Percentiles rank a stretch among this genome's conserved stretches.
phyloP scores from a whole-genome alignment of 2,329 filamentous ascomycete genomes.

The Colletotrichum costaricense region DNA sequence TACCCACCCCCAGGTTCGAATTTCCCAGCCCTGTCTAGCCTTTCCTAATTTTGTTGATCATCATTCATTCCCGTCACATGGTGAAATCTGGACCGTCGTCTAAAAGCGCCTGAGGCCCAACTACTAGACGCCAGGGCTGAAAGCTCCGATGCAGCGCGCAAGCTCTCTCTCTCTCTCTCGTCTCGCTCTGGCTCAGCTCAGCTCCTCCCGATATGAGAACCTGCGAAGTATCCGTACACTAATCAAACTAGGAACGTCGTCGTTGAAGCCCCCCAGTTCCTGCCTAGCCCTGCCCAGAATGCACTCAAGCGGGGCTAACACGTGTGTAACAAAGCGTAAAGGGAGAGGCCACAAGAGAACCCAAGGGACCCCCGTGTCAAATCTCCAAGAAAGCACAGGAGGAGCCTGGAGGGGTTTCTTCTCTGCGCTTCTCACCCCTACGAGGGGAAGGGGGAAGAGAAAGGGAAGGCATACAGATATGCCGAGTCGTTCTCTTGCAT shows the following conservation, averaged over 20 bases:
- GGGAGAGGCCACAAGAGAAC: background rate
- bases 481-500: background rate
- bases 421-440: background rate
- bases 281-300: background rate
- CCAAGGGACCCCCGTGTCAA: background rate
- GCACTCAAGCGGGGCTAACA: background rate
- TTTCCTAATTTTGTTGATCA: background rate
- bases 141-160: background rate
- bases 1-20: background rate
- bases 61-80: background rate
- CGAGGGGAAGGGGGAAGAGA: background rate
- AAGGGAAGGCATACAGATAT: background rate
- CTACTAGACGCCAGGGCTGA: slow-evolving; percentile 7
- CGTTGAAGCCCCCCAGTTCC: background rate
- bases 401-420: background rate
- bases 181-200: background rate
- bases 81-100: background rate
- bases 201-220: background rate
- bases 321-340: background rate
- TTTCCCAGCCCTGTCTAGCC: background rate
- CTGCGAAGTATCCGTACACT: no score
- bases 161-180: background rate
- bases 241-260: background rate
- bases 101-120: background rate
- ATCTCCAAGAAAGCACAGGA: background rate